Evolutionary conservation across 2,329 filamentous ascomycete species (phyloP).

Genomic region (Aotearoamyces nothofagi): DNA sequence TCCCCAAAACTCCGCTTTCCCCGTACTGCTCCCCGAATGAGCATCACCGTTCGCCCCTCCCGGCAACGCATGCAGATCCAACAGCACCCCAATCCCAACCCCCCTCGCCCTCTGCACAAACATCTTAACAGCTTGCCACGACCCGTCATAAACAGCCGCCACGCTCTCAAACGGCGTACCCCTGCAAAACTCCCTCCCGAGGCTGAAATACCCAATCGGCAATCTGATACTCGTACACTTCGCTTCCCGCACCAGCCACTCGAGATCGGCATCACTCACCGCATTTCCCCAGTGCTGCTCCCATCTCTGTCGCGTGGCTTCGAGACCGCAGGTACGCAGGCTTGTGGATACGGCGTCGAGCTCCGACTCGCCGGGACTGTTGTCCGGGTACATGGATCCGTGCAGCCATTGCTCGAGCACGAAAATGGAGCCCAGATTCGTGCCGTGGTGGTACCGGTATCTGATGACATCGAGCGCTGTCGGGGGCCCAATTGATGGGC

Average conservation of each 20-base stretch:
- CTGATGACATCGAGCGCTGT: conserved; percentile 26
- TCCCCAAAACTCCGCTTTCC: conserved; percentile 34
- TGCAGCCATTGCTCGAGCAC: conserved; percentile 44
- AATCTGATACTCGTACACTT: conserved; percentile 41
- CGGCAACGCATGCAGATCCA: conserved; percentile 42
- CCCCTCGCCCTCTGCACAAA: conserved; percentile 28
- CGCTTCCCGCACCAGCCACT: conserved; percentile 34
- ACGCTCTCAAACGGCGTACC: conserved; percentile 33
- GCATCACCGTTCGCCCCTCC: conserved; percentile 39
- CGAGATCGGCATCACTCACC: conserved; percentile 32
- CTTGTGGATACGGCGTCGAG: conserved; percentile 31
- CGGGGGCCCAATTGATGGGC: conserved; percentile 18
- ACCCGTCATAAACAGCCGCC: conserved; percentile 31
- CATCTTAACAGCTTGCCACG: conserved; percentile 33
- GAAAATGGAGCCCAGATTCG: conserved; percentile 42
- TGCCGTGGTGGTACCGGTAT: conserved; percentile 44
- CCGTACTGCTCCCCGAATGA: conserved; percentile 38
- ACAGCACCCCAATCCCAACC: conserved; percentile 36
- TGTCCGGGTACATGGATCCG: conserved; percentile 29
- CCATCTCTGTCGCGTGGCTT: conserved; percentile 31
- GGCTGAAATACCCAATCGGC: conserved; percentile 42
- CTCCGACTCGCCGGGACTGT: conserved; percentile 28
- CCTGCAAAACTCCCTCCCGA: conserved; percentile 32
- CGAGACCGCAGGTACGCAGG: conserved; percentile 28
- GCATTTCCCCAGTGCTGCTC: conserved; percentile 36